phyloP scores from a whole-genome alignment of 2,329 filamentous ascomycete species.

The Eutypella sp. region DNA sequence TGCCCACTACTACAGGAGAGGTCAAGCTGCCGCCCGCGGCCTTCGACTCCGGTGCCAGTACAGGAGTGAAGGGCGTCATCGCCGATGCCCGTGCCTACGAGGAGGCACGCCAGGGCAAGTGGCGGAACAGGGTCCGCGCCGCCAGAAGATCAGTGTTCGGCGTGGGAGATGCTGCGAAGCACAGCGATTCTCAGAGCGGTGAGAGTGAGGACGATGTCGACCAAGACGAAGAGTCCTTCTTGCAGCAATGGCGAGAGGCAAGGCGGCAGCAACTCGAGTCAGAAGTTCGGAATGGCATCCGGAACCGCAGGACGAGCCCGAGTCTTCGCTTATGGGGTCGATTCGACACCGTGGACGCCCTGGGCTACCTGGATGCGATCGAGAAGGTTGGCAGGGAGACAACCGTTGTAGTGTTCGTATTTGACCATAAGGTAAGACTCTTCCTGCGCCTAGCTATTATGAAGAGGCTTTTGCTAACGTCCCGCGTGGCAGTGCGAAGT shows the following conservation, averaged over 20 bases:
- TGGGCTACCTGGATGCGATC: constrained; percentile 92
- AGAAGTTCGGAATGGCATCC: constrained; percentile 48
- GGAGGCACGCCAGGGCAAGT: constrained; percentile 55
- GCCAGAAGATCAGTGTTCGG: constrained; percentile 54
- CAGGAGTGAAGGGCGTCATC: constrained; percentile 82
- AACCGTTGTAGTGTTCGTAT: constrained; percentile 88
- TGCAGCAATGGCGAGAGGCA: constrained; percentile 79
- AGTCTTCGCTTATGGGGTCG: constrained; percentile 73
- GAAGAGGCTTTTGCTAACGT: constrained; percentile 22
- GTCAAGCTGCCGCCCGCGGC: constrained; percentile 58
- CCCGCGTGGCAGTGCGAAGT: constrained; percentile 63
- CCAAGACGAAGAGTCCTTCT: constrained; percentile 72
- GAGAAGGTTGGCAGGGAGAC: constrained; percentile 81
- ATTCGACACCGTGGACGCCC: constrained; percentile 78
- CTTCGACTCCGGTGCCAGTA: constrained; percentile 66
- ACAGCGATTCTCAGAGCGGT: constrained; percentile 27
- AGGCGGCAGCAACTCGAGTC: constrained; percentile 72
- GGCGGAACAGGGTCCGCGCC: constrained; percentile 46
- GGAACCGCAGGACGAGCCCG: constrained; percentile 67
- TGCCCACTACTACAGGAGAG: constrained; percentile 46
- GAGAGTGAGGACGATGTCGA: constrained; percentile 46
- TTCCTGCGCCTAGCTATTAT: not conserved
- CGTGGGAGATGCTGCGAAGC: constrained; percentile 28
- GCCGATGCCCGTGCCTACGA: constrained; percentile 77
- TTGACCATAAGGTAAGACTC: constrained; percentile 71